Base-by-base conservation (phyloP, 805 yeast genomes). In the Wickerhamomyces chaumierensis region DNA sequence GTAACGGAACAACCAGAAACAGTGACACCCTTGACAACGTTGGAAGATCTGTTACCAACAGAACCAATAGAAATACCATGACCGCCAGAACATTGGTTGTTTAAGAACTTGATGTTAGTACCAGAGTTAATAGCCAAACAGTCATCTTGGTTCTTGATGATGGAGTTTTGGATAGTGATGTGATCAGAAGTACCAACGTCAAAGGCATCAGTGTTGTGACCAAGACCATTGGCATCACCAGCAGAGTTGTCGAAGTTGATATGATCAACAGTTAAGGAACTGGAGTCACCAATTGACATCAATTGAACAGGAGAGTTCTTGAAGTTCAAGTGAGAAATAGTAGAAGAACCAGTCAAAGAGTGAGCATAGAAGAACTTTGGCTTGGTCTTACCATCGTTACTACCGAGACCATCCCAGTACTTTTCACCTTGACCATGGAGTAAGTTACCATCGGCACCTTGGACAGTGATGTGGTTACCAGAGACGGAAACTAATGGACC, bases 31-130 rank as follows among this genome's bases (percentile, higher is more conserved):
- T 42, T 20, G 17, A 43, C 48, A 32, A 33, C 33, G 17, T 39
- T 45, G 25, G 41, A 38, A 5, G 39, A 31, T 36, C 42, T 44
- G 19, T 45, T 48, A 37, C 49, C 48, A 29, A 45, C 44, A n/a
- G 42, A 37, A 18, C 49, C 48, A 34, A 47, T 39, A 13, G 50
- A 47, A 27, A 45, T 45, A 27, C 50, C 50, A 31, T 47, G 48
- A 31, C 45, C 47, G 36, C 45, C 45, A 19, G 39, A 41, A 37
- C 50, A 47, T 27, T 35, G 34, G 28, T 45, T 47, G 33, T 37
- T 41, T 21, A 18, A 15, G 36, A 47, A 45, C 16, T 36, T 20
- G 35, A 43, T 45, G 18, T 36, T 39, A 7, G 36, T 41, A 36
- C 48, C 47, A 14, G 48, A 42, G 25, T 47, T 43, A 7, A 47